Evolutionary conservation across 2,329 filamentous ascomycete species (phyloP).

Genomic region (Epichloe hybrida): DNA sequence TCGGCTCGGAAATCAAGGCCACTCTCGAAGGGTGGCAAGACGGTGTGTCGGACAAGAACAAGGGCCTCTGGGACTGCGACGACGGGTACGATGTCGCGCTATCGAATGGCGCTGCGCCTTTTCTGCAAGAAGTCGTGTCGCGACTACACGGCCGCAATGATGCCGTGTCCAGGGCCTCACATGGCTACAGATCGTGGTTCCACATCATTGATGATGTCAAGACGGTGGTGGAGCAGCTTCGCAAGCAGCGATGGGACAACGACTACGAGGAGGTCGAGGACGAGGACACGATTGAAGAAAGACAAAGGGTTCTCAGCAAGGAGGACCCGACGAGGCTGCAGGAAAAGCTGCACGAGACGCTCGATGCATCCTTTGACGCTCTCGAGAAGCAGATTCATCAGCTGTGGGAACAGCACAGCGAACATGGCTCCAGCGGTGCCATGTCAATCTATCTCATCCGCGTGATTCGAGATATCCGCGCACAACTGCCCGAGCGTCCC

Average conservation of each 20-base stretch:
- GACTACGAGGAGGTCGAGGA: constrained; percentile 62
- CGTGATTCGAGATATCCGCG: constrained; percentile 59
- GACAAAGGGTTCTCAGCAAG: constrained; percentile 54
- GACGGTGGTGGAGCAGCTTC: constrained; percentile 49
- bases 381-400: constrained; percentile 42
- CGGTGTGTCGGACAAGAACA: constrained; percentile 34
- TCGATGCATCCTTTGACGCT: constrained; percentile 42
- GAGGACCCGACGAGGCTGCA: constrained; percentile 56
- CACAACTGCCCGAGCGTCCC: constrained; percentile 43
- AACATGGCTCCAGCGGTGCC: constrained; percentile 33
- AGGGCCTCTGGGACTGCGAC: constrained; percentile 50
- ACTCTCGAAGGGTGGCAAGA: constrained; percentile 48
- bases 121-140: constrained; percentile 56
- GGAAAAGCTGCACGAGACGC: constrained; percentile 40
- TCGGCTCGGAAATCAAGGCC: constrained; percentile 50
- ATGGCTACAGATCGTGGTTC: constrained; percentile 59
- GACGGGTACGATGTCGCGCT: constrained; percentile 52
- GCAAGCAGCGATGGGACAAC: constrained; percentile 60
- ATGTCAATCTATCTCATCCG: constrained; percentile 57
- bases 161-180: constrained; percentile 46
- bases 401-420: constrained; percentile 34
- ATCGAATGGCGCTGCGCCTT: constrained; percentile 47
- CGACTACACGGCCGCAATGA: constrained; percentile 61
- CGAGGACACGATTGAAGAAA: constrained; percentile 53
- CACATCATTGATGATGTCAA: constrained; percentile 56